phyloP scores from a whole-genome alignment of 2,329 filamentous ascomycete species.

The Biscogniauxia sp. region DNA sequence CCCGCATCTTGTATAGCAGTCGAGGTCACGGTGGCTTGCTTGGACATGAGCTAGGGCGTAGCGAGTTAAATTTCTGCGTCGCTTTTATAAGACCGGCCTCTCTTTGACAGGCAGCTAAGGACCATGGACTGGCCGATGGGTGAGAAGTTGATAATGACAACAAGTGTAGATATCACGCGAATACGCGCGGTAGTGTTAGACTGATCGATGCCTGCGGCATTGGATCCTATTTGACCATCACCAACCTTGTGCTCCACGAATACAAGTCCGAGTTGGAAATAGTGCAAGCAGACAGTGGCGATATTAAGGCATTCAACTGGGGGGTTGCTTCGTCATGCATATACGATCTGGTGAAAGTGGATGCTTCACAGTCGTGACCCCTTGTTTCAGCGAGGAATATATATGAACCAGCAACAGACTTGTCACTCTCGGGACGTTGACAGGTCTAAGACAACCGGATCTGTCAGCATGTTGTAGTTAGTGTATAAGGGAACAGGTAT shows the following conservation, averaged over 20 bases:
- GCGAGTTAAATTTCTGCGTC: neutral
- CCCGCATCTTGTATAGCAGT: neutral
- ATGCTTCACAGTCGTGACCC: neutral
- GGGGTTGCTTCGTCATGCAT: neutral
- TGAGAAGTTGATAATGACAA: neutral
- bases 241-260: neutral
- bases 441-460: neutral
- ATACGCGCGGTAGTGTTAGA: neutral
- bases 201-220: neutral
- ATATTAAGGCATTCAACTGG: neutral
- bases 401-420: neutral
- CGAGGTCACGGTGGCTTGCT: no score
- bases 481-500: neutral
- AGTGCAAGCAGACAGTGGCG: neutral
- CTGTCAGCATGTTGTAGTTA: neutral
- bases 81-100: neutral
- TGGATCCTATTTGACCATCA: conserved; percentile 9
- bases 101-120: neutral
- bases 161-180: neutral
- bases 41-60: neutral
- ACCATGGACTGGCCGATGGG: no score
- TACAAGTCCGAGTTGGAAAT: neutral
- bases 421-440: neutral
- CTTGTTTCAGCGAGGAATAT: neutral
- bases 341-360: neutral